Evolutionary conservation across 148 eudicot species (phyloP).

Genomic region (Vaccinium darrowii): DNA sequence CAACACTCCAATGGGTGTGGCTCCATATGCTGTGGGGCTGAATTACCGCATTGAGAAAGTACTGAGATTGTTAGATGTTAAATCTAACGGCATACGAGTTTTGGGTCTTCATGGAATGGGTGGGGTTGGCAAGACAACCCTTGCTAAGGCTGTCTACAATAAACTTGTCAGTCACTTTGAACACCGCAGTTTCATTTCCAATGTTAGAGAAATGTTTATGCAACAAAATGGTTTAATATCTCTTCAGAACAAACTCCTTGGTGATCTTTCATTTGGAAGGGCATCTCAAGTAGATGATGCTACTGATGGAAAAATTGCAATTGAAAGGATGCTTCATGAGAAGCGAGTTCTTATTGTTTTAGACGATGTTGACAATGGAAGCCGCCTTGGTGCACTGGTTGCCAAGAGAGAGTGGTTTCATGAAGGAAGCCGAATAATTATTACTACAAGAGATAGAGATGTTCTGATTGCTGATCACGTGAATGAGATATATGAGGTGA

Average conservation of each 20-base stretch:
- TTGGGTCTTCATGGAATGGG: conserved; percentile 56
- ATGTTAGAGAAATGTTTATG: conserved; percentile 37
- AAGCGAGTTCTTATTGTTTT: conserved; percentile 45
- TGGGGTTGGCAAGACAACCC: conserved; percentile 72
- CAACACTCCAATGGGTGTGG: conserved; percentile 46
- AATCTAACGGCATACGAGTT: conserved; percentile 24
- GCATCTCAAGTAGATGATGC: conserved; percentile 13
- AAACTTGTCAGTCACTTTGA: conserved; percentile 39
- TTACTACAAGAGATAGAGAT: conserved; percentile 44
- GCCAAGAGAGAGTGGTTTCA: conserved; percentile 34
- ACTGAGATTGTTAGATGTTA: conserved; percentile 27
- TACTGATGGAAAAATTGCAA: conserved; percentile 14
- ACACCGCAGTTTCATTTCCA: conserved; percentile 42
- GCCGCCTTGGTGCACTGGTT: conserved; percentile 29
- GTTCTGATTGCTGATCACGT: conserved; percentile 17
- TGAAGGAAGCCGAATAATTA: conserved; percentile 54
- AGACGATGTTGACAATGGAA: conserved; percentile 46
- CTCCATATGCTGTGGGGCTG: conserved; percentile 45
- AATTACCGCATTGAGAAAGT: conserved; percentile 36
- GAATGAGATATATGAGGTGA: conserved; percentile 44
- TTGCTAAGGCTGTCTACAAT: conserved; percentile 60
- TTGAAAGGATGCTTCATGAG: conserved; percentile 18
- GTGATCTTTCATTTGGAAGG: conserved; percentile 26
- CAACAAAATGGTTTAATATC: conserved; percentile 23
- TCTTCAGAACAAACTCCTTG: conserved; percentile 29